Conservation (phyloP, 345 rosid genomes). For the Angophora floribunda region DNA sequence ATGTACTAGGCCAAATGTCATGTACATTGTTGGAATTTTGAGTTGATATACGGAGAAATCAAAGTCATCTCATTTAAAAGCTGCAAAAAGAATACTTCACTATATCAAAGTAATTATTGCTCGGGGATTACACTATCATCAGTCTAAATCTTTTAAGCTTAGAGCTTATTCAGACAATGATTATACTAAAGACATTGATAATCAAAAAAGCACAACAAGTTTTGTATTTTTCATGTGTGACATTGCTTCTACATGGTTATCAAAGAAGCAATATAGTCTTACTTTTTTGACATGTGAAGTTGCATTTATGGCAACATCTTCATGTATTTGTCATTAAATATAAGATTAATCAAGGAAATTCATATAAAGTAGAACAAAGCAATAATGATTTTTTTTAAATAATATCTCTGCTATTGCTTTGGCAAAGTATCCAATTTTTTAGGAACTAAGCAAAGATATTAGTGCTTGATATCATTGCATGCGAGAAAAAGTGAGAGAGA, state of each 20-base stretch:
- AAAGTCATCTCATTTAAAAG: not conserved
- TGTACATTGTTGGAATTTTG: not conserved
- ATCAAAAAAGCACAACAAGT: not conserved
- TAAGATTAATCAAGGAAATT: no score
- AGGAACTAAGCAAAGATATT: no score
- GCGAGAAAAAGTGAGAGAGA: not conserved
- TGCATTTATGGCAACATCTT: not conserved
- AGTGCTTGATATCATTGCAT: not conserved
- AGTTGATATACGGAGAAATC: not conserved
- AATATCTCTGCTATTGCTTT: not conserved
- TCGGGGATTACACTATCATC: not conserved
- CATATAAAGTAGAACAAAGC: not conserved
- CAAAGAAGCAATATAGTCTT: not conserved
- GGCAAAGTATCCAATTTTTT: not conserved
- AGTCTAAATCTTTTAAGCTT: not conserved
- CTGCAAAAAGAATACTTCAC: not conserved
- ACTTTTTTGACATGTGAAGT: not conserved
- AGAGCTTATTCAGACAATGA: not conserved
- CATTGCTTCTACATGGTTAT: not conserved
- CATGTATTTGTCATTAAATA: not conserved
- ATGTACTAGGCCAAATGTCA: not conserved
- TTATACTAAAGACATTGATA: not conserved
- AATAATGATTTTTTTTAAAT: no score
- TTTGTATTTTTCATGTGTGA: not conserved
- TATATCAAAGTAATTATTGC: not conserved